A percentile compares a stretch with the other conserved stretches of the same genome.
phyloP scores from a whole-genome alignment of 2,329 filamentous ascomycete genomes.

The Mycosphaerella arachidis region DNA sequence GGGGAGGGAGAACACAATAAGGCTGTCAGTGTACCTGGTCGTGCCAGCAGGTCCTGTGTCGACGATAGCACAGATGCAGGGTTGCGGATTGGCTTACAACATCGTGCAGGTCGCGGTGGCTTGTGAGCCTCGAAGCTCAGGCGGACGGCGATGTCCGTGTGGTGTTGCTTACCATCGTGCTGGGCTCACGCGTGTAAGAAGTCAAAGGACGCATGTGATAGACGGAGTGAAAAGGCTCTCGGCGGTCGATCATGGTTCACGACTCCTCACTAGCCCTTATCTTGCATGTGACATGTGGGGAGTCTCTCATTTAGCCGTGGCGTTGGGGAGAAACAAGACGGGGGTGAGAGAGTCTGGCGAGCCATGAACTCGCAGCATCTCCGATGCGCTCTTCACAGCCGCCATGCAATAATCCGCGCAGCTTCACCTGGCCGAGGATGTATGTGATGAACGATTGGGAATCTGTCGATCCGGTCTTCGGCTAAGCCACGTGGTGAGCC shows the following conservation, averaged over 20 bases:
- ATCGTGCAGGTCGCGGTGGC: conserved; percentile 8
- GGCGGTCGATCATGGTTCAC: background rate
- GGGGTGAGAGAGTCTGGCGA: no score
- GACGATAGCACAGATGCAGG: conserved; percentile 12
- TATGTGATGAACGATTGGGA: no score
- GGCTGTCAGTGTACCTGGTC: conserved; percentile 12
- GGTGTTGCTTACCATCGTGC: background rate
- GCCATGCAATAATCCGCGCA: no score
- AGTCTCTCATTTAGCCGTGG: background rate
- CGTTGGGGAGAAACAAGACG: background rate
- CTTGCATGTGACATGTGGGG: background rate
- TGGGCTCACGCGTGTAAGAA: background rate
- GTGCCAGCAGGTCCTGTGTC: conserved; percentile 6
- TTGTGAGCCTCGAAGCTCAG: conserved; percentile 1
- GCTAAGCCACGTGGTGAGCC: no score
- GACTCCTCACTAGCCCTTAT: background rate
- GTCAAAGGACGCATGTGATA: background rate
- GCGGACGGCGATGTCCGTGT: background rate
- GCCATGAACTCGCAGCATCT: no score
- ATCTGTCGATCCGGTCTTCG: no score
- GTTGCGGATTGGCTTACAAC: conserved; percentile 15
- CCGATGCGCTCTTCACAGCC: no score
- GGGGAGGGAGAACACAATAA: conserved; percentile 22
- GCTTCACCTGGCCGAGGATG: no score
- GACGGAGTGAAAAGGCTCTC: background rate